Evolutionary conservation across 2,329 filamentous ascomycete genomes (phyloP).

Genomic region (Bipolaris victoriae): DNA sequence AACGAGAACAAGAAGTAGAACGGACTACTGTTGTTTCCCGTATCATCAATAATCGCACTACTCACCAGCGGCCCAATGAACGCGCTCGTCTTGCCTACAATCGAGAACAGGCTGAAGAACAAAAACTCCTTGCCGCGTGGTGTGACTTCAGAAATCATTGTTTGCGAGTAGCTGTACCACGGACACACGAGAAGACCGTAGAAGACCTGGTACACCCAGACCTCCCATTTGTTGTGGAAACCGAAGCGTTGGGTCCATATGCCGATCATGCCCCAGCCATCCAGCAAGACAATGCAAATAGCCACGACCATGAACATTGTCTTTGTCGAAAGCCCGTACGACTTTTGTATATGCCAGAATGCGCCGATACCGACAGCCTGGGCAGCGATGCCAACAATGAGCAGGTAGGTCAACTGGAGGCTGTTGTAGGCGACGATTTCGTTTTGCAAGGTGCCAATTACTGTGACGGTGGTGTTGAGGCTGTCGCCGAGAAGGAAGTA

Average conservation of each 20-base stretch:
- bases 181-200: conserved; percentile 72
- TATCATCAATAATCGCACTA: conserved; percentile 70
- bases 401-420: conserved; percentile 67
- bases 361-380: conserved; percentile 67
- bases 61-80: conserved; percentile 74
- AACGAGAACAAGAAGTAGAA: conserved; percentile 66
- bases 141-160: conserved; percentile 73
- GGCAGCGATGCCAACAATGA: conserved; percentile 69
- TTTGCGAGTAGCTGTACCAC: conserved; percentile 74
- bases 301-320: conserved; percentile 72
- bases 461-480: conserved; percentile 72
- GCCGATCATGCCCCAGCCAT: conserved; percentile 65
- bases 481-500: conserved; percentile 75
- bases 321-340: conserved; percentile 66
- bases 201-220: conserved; percentile 59
- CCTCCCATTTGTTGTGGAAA: conserved; percentile 61
- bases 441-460: conserved; percentile 70
- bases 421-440: conserved; percentile 69
- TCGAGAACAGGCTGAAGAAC: conserved; percentile 72
- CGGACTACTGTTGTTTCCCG: conserved; percentile 63
- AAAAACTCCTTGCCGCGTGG: conserved; percentile 72
- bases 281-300: conserved; percentile 65
- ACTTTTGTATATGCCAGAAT: conserved; percentile 68
- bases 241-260: conserved; percentile 62
- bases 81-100: conserved; percentile 70